Evolutionary conservation across 495 filamentous ascomycete genomes (phyloP).

Genomic region (Polyplosphaeria fusca): DNA sequence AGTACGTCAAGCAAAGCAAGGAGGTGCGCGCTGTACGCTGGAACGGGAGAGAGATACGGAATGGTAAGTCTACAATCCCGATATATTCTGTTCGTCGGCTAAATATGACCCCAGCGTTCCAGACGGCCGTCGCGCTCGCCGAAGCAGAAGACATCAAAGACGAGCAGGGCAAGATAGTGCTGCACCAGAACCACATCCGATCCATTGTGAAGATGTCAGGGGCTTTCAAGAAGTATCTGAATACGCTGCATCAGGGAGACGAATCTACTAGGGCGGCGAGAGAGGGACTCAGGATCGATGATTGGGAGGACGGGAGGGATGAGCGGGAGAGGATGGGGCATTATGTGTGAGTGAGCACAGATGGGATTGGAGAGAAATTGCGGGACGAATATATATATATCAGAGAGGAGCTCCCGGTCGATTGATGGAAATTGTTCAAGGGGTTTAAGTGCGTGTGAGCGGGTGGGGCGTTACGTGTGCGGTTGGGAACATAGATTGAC

Average conservation of each 20-base stretch:
- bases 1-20: constrained; percentile 5
- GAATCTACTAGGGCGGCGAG: constrained; percentile 6
- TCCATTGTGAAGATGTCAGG: constrained; percentile 8
- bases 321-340: constrained; percentile 12
- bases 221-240: constrained; percentile 10
- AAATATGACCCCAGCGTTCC: constrained; percentile 7
- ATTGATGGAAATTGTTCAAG: too few species aligned
- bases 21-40: constrained; percentile 11
- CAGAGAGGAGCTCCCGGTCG: too few species aligned
- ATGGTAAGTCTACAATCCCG: constrained; percentile 4
- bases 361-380: too few species aligned
- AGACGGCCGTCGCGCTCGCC: constrained; percentile 22
- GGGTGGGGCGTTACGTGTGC: too few species aligned
- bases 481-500: too few species aligned
- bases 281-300: constrained; percentile 17
- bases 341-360: too few species aligned
- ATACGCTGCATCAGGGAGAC: constrained; percentile 18
- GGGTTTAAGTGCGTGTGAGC: too few species aligned
- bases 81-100: neutral
- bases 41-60: constrained; percentile 25
- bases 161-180: neutral
- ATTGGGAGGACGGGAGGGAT: constrained; percentile 12
- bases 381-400: too few species aligned
- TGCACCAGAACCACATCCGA: constrained; percentile 1
- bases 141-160: constrained; percentile 4